Percentiles rank a stretch among this genome's conserved stretches.
These are phyloP conservation scores for Avena insularis DNA, from an alignment of 176 grass and related monocot species.

Conservation along the genomic window DNA sequence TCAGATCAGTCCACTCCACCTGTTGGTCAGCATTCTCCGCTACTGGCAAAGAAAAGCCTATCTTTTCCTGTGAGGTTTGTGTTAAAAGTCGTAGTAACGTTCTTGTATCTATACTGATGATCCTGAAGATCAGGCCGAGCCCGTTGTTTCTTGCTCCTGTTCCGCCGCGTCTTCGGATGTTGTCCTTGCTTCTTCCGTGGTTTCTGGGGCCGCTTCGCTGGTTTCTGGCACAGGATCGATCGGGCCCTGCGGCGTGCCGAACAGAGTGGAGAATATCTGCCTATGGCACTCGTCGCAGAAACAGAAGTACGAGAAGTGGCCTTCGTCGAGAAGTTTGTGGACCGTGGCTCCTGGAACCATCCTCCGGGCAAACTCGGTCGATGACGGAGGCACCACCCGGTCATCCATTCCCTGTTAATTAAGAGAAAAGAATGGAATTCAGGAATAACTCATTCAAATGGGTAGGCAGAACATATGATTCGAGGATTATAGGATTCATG, in stretches of 20 bases:
- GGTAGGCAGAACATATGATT: not conserved
- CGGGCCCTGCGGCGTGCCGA: slow-evolving; percentile 87
- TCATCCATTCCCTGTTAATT: slow-evolving; percentile 88
- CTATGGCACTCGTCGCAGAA: slow-evolving; percentile 93
- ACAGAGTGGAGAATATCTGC: slow-evolving; percentile 94
- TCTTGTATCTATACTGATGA: slow-evolving; percentile 52
- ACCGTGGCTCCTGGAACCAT: slow-evolving; percentile 82
- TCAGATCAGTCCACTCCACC: not conserved
- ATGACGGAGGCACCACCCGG: slow-evolving; percentile 72
- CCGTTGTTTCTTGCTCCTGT: slow-evolving; percentile 50
- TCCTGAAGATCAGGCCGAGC: slow-evolving; percentile 47
- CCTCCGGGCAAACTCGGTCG: slow-evolving; percentile 71
- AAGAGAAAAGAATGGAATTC: not conserved
- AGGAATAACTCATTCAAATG: not conserved
- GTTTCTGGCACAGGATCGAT: slow-evolving; percentile 36
- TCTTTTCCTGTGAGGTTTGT: slow-evolving; percentile 45
- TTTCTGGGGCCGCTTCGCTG: slow-evolving; percentile 36
- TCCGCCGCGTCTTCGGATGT: slow-evolving; percentile 41
- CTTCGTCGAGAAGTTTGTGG: slow-evolving; percentile 76
- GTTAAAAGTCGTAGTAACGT: slow-evolving; percentile 34
- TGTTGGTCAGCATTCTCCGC: not conserved
- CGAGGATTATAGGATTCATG: not conserved
- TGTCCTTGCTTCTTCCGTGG: slow-evolving; percentile 45
- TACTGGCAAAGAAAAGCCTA: slow-evolving; percentile 29
- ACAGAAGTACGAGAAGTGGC: slow-evolving; percentile 97